Percentiles rank a stretch among this genome's conserved stretches.
These are phyloP conservation scores for Podila verticillata DNA, from an alignment of 192 early-diverging fungal genomes.

Conservation along the genomic window DNA sequence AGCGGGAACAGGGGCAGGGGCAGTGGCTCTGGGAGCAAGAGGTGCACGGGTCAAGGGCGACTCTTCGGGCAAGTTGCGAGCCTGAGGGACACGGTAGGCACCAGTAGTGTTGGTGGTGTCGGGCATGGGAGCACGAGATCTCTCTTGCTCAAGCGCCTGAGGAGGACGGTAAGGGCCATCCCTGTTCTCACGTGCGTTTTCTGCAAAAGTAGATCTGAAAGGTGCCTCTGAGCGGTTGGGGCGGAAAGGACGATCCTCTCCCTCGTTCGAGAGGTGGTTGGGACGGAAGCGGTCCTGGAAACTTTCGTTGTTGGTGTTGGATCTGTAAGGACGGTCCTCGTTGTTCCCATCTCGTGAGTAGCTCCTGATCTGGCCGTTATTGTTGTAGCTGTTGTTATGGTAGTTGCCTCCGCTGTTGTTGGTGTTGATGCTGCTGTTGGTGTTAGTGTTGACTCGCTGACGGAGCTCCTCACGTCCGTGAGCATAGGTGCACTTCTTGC, in stretches of 20 bases:
- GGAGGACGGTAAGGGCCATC: slow-evolving; percentile 50
- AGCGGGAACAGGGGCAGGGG: not conserved
- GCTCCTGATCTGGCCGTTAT: slow-evolving; percentile 12
- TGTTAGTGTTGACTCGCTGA: slow-evolving; percentile 43
- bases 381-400: slow-evolving; percentile 6
- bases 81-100: slow-evolving; percentile 39
- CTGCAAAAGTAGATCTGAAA: slow-evolving; percentile 37
- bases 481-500: slow-evolving; percentile 88
- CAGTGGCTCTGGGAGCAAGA: slow-evolving; percentile 30
- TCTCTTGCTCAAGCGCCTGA: slow-evolving; percentile 38
- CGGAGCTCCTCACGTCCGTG: slow-evolving; percentile 55
- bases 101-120: slow-evolving; percentile 29
- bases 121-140: slow-evolving; percentile 4
- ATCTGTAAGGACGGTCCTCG: slow-evolving; percentile 34
- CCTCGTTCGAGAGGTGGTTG: slow-evolving; percentile 30
- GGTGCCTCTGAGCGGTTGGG: slow-evolving; percentile 44
- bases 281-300: slow-evolving; percentile 39
- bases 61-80: slow-evolving; percentile 26
- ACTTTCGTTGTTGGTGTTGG: slow-evolving; percentile 19
- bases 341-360: slow-evolving; percentile 25
- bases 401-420: slow-evolving; percentile 4
- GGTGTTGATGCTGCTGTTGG: slow-evolving; percentile 12
- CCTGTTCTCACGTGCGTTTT: slow-evolving; percentile 38
- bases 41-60: slow-evolving; percentile 28
- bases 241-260: slow-evolving; percentile 55